A percentile compares a stretch with the other conserved stretches of the same genome.
Evolutionary conservation across 1,284 basidiomycete species (phyloP).

Genomic region (Phylloboletellus chloephorus): DNA sequence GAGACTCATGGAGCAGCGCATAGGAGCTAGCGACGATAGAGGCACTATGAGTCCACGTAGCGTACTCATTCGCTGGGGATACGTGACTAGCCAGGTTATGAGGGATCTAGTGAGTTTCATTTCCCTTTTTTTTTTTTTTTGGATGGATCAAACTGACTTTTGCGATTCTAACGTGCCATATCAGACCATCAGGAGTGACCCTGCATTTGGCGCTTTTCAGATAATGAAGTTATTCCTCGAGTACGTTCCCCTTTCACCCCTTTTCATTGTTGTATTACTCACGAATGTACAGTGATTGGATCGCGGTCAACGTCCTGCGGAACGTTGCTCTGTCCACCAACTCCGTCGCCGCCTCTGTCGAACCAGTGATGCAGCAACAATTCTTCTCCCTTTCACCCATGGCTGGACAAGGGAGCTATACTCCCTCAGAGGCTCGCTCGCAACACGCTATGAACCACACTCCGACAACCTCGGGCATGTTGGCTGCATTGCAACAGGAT

Average conservation of each 20-base stretch:
- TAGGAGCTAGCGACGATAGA: conserved; percentile 60
- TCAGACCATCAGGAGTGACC: conserved; percentile 86
- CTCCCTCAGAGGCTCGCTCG: conserved; percentile 51
- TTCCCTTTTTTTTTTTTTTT: conserved; percentile 1
- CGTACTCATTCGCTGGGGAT: conserved; percentile 83
- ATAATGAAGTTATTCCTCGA: conserved; percentile 85
- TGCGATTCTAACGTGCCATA: conserved; percentile 6
- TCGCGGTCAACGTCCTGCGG: conserved; percentile 78
- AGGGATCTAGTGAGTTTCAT: conserved; percentile 72
- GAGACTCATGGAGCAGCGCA: conserved; percentile 65
- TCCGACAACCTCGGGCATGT: conserved; percentile 82
- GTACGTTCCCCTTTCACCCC: conserved; percentile 41
- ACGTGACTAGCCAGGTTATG: conserved; percentile 88
- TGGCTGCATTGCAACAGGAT: conserved; percentile 75
- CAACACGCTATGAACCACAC: conserved; percentile 58
- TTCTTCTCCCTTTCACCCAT: conserved; percentile 77
- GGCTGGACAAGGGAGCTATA: conserved; percentile 71
- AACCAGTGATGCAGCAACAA: conserved; percentile 82
- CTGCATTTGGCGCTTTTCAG: conserved; percentile 85
- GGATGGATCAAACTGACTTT: neutral
- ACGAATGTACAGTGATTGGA: conserved; percentile 65
- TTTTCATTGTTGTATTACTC: conserved; percentile 17
- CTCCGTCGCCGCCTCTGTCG: conserved; percentile 83
- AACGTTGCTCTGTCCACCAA: conserved; percentile 83
- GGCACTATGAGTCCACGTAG: conserved; percentile 80